Percentiles rank a stretch among this genome's conserved stretches.
Evolutionary conservation across 108 stramenopile genomes (phyloP).

Genomic region (Epipyxis sp.): DNA sequence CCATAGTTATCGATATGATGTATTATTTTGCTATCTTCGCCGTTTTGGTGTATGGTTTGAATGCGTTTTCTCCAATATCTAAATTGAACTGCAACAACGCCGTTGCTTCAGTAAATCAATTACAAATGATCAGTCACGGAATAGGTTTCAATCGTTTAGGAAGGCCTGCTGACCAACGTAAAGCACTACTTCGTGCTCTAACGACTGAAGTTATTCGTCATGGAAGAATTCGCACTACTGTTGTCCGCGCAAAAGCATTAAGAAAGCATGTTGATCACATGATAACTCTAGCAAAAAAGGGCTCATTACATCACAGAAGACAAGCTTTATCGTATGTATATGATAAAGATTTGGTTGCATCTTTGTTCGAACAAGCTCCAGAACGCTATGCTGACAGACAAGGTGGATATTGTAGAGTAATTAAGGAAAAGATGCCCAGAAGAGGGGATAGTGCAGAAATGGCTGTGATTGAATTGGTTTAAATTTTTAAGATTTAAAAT

Average conservation of each 20-base stretch:
- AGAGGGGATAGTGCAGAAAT: conserved; percentile 94
- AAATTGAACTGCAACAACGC: no score
- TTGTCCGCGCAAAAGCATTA: conserved; percentile 80
- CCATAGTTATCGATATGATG: no score
- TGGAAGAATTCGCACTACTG: conserved; percentile 93
- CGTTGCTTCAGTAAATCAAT: no score
- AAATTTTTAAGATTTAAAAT: conserved; percentile 45
- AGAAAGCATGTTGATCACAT: conserved; percentile 94
- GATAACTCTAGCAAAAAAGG: conserved; percentile 86
- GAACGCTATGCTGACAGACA: conserved; percentile 72
- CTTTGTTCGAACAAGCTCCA: conserved; percentile 86
- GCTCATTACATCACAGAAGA: conserved; percentile 85
- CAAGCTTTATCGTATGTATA: conserved; percentile 85
- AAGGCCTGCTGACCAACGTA: conserved; percentile 91
- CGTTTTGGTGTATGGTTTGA: no score
- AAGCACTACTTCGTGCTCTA: conserved; percentile 85
- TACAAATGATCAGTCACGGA: conserved; percentile 45
- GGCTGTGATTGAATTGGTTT: conserved; percentile 92
- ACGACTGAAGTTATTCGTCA: conserved; percentile 95
- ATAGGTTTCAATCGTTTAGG: conserved; percentile 68
- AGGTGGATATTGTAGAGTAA: conserved; percentile 84
- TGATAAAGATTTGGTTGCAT: conserved; percentile 90
- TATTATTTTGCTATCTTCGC: no score
- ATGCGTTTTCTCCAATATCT: no score
- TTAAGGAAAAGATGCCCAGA: conserved; percentile 76